A percentile compares a stretch with the other conserved stretches of the same genome.
phyloP scores from a whole-genome alignment of 306 rosid genomes.

The Prunus fruticosa region DNA sequence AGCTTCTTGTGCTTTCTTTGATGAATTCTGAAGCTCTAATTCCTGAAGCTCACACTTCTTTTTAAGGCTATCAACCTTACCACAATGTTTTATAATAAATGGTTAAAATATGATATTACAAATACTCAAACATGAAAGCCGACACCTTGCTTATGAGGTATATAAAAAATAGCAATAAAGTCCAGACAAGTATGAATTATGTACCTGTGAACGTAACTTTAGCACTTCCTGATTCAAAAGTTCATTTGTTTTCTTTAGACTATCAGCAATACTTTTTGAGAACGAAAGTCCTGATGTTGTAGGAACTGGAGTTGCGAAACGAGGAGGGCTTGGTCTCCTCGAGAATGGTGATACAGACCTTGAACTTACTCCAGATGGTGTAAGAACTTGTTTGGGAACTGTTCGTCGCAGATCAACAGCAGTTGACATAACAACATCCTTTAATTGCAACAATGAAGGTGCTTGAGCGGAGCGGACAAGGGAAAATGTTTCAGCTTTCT shows the following conservation, averaged over 20 bases:
- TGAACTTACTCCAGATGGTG: constrained; percentile 77
- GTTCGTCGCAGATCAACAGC: constrained; percentile 73
- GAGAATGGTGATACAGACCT: constrained; percentile 93
- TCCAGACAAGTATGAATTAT: constrained; percentile 9
- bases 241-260: constrained; percentile 90
- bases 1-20: constrained; percentile 80
- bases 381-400: constrained; percentile 69
- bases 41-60: constrained; percentile 83
- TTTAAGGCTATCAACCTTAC: constrained; percentile 77
- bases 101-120: background rate
- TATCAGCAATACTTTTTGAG: constrained; percentile 70
- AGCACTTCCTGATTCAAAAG: constrained; percentile 78
- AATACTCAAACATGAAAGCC: background rate
- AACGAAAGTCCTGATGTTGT: constrained; percentile 93
- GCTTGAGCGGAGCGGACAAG: constrained; percentile 71
- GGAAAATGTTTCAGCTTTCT: constrained; percentile 84
- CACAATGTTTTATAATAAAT: constrained; percentile 15
- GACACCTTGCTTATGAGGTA: background rate
- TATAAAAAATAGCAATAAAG: background rate
- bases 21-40: constrained; percentile 71
- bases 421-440: constrained; percentile 76
- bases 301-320: constrained; percentile 94
- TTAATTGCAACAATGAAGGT: constrained; percentile 79
- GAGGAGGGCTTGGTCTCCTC: constrained; percentile 89
- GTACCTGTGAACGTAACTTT: constrained; percentile 77